Conservation (phyloP, 768 basidiomycete species). For the Kwoniella sp. region DNA sequence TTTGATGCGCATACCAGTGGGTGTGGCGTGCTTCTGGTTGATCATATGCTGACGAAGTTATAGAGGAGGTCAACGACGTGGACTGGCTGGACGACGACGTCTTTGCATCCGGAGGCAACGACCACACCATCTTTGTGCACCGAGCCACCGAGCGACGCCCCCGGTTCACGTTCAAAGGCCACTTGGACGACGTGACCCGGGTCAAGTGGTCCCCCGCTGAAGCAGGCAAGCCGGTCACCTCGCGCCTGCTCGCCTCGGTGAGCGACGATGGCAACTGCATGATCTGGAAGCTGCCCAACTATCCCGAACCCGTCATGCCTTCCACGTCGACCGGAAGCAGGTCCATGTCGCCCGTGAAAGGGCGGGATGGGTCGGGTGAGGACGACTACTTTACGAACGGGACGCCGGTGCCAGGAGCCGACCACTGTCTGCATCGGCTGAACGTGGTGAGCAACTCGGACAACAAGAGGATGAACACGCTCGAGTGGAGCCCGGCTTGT, state of each 20-base stretch:
- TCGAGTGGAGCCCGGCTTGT: conserved; percentile 37
- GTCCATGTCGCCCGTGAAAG: conserved; percentile 12
- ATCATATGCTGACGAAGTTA: neutral
- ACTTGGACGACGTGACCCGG: conserved; percentile 41
- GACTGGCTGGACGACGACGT: conserved; percentile 48
- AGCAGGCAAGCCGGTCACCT: conserved; percentile 4
- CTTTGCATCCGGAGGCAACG: conserved; percentile 46
- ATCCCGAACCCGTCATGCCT: too few relatives aligned
- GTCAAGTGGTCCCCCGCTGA: conserved; percentile 36
- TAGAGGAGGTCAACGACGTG: conserved; percentile 47
- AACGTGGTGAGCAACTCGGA: conserved; percentile 23
- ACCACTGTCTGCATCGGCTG: conserved; percentile 22
- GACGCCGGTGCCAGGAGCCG: conserved; percentile 19
- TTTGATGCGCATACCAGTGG: conserved; percentile 37
- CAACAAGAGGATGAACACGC: conserved; percentile 37
- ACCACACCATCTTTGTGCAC: conserved; percentile 42
- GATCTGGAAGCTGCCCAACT: conserved; percentile 40
- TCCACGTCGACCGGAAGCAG: conserved; percentile 3
- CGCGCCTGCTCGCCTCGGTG: conserved; percentile 38
- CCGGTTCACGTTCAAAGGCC: conserved; percentile 42
- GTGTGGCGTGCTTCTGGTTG: neutral
- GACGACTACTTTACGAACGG: conserved; percentile 38
- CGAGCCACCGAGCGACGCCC: conserved; percentile 27
- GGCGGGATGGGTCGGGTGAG: conserved; percentile 11
- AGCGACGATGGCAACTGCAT: conserved; percentile 44